A percentile compares a stretch with the other conserved stretches of the same genome.
phyloP scores from a whole-genome alignment of 805 yeast species.

The Wickerhamiella nectarea region DNA sequence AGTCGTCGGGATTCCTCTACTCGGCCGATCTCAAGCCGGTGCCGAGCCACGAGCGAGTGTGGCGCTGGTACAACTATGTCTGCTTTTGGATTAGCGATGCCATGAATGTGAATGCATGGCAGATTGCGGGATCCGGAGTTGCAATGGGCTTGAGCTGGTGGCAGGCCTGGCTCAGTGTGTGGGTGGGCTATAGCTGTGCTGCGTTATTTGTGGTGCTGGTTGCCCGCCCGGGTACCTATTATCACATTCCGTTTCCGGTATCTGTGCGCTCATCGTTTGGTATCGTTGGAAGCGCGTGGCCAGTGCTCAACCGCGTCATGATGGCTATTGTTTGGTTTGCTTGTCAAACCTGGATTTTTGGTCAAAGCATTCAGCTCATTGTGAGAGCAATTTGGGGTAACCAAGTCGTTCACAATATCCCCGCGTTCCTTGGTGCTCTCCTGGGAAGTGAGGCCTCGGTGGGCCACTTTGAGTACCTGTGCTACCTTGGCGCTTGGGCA shows the following conservation, averaged over 20 bases:
- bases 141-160: slow-evolving; percentile 69
- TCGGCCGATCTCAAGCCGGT: slow-evolving; percentile 73
- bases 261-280: slow-evolving; percentile 72
- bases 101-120: slow-evolving; percentile 79
- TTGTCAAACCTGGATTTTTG: slow-evolving; percentile 73
- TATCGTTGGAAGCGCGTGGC: slow-evolving; percentile 76
- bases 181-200: slow-evolving; percentile 64
- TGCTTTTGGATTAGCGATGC: slow-evolving; percentile 80
- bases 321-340: slow-evolving; percentile 81
- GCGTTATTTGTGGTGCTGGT: slow-evolving; percentile 52
- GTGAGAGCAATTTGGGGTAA: slow-evolving; percentile 46
- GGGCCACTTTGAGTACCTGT: slow-evolving; percentile 54
- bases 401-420: slow-evolving; percentile 34
- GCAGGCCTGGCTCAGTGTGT: slow-evolving; percentile 77
- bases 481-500: slow-evolving; percentile 69
- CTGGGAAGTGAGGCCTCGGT: slow-evolving; percentile 30
- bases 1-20: slow-evolving; percentile 34
- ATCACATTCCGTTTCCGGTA: slow-evolving; percentile 75
- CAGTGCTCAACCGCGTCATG: slow-evolving; percentile 68
- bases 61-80: slow-evolving; percentile 70
- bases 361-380: slow-evolving; percentile 67
- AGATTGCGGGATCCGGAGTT: slow-evolving; percentile 74
- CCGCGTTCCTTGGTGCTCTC: slow-evolving; percentile 21
- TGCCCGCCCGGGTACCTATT: slow-evolving; percentile 63
- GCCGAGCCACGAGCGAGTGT: slow-evolving; percentile 55